phyloP scores from a whole-genome alignment of 139 green algal genomes.

The Pleodorina starrii region DNA sequence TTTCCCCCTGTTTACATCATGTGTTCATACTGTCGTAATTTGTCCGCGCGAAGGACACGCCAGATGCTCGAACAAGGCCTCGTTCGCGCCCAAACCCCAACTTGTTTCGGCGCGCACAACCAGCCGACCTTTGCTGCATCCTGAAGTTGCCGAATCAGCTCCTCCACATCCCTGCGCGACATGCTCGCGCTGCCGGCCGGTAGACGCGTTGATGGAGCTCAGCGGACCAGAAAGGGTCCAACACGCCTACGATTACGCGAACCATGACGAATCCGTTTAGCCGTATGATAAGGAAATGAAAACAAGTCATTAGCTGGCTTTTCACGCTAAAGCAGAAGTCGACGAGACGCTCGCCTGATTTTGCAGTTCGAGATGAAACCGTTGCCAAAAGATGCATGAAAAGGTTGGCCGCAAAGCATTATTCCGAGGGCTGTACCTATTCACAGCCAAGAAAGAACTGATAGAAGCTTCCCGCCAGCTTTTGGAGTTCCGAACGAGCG shows the following conservation, averaged over 20 bases:
- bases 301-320: not conserved
- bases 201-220: not conserved
- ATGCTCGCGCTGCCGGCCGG: not conserved
- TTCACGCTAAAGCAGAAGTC: no score
- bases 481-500: not conserved
- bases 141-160: slow-evolving; percentile 18
- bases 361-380: no score
- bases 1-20: no score
- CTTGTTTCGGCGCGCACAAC: no score
- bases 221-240: not conserved
- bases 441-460: not conserved
- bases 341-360: not conserved
- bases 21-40: no score
- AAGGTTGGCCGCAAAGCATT: no score
- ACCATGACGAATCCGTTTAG: not conserved
- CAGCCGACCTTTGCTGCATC: slow-evolving; percentile 7
- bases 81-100: no score
- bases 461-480: not conserved
- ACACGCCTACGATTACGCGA: not conserved
- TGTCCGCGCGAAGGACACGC: no score
- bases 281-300: not conserved
- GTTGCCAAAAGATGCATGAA: no score
- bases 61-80: no score
- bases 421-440: not conserved
- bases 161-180: slow-evolving; percentile 26